Evolutionary conservation across 768 basidiomycete species (phyloP), one percentile per base, ranked within the genome.

Genomic region (Agaricus sinodeliciosus): DNA sequence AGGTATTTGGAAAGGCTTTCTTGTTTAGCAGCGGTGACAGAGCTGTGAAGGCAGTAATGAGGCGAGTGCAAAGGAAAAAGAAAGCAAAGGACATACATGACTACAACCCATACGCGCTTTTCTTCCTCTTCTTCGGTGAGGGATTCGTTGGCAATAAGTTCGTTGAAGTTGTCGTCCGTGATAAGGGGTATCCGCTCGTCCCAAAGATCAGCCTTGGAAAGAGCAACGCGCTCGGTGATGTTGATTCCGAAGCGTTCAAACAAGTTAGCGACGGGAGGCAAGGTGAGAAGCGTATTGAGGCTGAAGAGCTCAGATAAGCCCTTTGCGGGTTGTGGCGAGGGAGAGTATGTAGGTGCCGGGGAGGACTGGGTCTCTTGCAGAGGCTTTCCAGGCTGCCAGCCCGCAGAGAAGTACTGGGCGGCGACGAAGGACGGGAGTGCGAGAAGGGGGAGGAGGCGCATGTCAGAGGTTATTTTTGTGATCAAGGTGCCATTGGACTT

Each of bases 361-460:
- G 57, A 63, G 5, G 60, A 56, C 5, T 62, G 57, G 4, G 59
- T 56, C 25, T 64, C 59, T 4, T 69, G 63, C 3, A 72, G 72
- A 0, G 80, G 70, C 62, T 90, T 84, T 26, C 87, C 89, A 2
- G 90, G 90, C 26, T 71, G 62, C 90, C 90, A 92, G n/a, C 90
- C 90, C 28, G 72, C 71, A 3, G 88, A 90, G 67, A 90, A 84
- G 67, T 90, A 90, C 58, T 87, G 82, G 11, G 86, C 87, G 47
- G 69, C 67, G 41, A 67, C 72, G 19, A 72, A 66, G 48, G 69
- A 65, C 48, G 66, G 65, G 55, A 73, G 62, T 48, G 68, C 65
- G 43, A 72, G 64, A 50, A 67, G 58, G 49, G 65, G 60, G 60
- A 78, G 57, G 26, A 67, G 59, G 34, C 66, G 49, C 43, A 55